Evolutionary conservation across 2,329 filamentous ascomycete genomes (phyloP).

Genomic region (Mycosphaerella sp.): DNA sequence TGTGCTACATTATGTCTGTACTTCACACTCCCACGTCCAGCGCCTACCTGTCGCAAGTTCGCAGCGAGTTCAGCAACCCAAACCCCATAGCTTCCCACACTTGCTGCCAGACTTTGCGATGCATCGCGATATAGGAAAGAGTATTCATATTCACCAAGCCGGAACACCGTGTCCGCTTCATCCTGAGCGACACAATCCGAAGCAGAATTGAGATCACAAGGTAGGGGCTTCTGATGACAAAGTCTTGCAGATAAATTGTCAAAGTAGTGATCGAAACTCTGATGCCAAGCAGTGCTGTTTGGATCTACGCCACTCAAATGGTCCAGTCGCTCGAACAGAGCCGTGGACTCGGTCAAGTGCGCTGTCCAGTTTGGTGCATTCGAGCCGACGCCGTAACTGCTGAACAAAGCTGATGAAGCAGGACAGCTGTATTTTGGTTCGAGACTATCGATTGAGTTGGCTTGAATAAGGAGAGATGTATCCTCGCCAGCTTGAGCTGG

Average conservation of each 20-base stretch:
- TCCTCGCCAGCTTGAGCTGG: constrained; percentile 28
- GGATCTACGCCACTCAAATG: constrained; percentile 58
- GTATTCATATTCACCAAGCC: constrained; percentile 75
- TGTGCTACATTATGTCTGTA: constrained; percentile 77
- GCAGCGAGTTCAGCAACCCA: constrained; percentile 65
- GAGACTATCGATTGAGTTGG: constrained; percentile 59
- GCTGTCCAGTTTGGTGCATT: constrained; percentile 51
- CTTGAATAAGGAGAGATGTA: constrained; percentile 42
- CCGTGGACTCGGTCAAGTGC: constrained; percentile 53
- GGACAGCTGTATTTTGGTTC: constrained; percentile 67
- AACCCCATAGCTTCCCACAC: constrained; percentile 59
- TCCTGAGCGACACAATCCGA: constrained; percentile 55
- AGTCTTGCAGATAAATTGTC: constrained; percentile 75
- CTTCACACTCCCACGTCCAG: constrained; percentile 32
- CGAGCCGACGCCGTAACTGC: constrained; percentile 42
- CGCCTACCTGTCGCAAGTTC: constrained; percentile 51
- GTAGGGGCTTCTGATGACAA: constrained; percentile 66
- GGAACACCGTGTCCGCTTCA: constrained; percentile 63
- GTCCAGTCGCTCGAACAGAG: constrained; percentile 58
- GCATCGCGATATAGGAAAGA: constrained; percentile 68
- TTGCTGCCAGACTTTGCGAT: constrained; percentile 55
- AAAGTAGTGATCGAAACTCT: constrained; percentile 72
- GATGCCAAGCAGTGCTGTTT: constrained; percentile 58
- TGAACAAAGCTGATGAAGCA: constrained; percentile 42
- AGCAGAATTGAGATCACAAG: constrained; percentile 53